phyloP scores from a whole-genome alignment of 208 protist species.

The Acanthamoeba healyi region DNA sequence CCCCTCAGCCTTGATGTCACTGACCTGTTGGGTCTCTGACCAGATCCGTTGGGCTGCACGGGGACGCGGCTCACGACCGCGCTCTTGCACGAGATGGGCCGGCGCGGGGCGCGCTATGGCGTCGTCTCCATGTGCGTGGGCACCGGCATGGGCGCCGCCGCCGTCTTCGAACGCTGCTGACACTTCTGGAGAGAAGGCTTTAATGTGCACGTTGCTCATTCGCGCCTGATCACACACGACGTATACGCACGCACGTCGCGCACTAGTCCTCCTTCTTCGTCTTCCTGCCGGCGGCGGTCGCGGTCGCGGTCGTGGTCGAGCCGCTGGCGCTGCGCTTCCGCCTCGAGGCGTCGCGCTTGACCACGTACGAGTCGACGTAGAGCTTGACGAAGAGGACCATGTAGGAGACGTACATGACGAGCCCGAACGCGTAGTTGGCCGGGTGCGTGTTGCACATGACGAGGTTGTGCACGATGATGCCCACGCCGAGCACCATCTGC shows the following conservation, averaged over 20 bases:
- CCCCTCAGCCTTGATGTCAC: too few species aligned
- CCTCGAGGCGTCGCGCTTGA: too few species aligned
- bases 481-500: conserved; percentile 90
- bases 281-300: conserved; percentile 5
- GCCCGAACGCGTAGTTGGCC: conserved; percentile 72
- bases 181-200: too few species aligned
- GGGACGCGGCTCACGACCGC: conserved; percentile 85
- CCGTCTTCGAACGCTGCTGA: conserved; percentile 72
- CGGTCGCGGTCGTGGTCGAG: neutral
- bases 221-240: too few species aligned
- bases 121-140: conserved; percentile 84
- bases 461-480: conserved; percentile 81
- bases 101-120: conserved; percentile 68
- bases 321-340: neutral
- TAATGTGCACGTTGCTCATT: too few species aligned
- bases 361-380: conserved; percentile 91
- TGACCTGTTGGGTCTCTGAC: too few species aligned
- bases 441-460: conserved; percentile 31
- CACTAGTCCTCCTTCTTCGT: neutral
- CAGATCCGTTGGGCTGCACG: conserved; percentile 87
- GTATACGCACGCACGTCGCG: too few species aligned
- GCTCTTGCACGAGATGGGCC: conserved; percentile 77
- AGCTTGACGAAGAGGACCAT: conserved; percentile 93
- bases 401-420: conserved; percentile 95
- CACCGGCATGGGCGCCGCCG: conserved; percentile 80